A percentile compares a stretch with the other conserved stretches of the same genome.
Conservation (phyloP, 2,329 filamentous ascomycete genomes). For the Exserohilum rostratum region DNA sequence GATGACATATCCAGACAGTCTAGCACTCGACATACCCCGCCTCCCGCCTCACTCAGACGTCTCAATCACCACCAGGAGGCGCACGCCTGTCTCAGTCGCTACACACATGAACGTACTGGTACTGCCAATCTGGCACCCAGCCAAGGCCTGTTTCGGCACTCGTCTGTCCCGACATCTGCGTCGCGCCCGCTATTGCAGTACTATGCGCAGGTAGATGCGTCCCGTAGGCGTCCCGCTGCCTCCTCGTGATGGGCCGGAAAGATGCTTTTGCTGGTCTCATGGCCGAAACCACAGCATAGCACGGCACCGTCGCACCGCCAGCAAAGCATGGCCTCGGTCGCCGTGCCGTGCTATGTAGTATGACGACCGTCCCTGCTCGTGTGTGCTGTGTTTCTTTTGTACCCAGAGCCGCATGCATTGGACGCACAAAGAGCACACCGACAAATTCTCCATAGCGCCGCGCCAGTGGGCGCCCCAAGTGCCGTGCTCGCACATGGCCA, state of each 20-base stretch:
- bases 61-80: not conserved
- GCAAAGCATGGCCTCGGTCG: too few relatives aligned
- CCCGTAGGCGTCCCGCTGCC: too few relatives aligned
- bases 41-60: conserved; percentile 29
- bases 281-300: not conserved
- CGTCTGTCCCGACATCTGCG: not conserved
- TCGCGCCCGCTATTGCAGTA: too few relatives aligned
- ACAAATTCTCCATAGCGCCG: conserved; percentile 9
- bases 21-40: conserved; percentile 6
- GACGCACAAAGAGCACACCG: conserved; percentile 17
- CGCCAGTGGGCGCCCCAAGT: conserved; percentile 4
- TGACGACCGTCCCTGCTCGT: conserved; percentile 15
- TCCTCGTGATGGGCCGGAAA: too few relatives aligned
- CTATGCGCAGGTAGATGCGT: too few relatives aligned
- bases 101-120: conserved; percentile 2
- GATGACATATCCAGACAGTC: not conserved
- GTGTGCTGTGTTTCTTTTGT: conserved; percentile 4
- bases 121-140: too few relatives aligned
- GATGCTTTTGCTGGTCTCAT: not conserved
- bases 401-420: not conserved
- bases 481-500: conserved; percentile 1
- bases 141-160: not conserved
- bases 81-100: conserved; percentile 16
- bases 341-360: too few relatives aligned
- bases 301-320: conserved; percentile 20